Evolutionary conservation across 208 protist species (phyloP), one percentile per base, ranked within the genome.

Genomic region (Leishmania martiniquensis): DNA sequence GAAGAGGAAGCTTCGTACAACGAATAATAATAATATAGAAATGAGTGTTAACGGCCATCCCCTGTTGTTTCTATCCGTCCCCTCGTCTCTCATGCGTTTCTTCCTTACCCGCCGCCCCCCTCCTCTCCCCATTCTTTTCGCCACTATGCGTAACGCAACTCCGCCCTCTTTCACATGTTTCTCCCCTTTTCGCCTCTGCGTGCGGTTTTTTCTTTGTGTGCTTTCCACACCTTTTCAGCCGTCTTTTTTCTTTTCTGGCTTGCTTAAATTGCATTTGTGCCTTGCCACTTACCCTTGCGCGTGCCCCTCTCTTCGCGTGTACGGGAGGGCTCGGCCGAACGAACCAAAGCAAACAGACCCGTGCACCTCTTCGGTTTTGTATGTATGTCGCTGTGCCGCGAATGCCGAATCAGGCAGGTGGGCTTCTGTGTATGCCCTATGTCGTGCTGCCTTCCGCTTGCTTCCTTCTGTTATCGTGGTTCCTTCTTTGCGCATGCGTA

Each of bases 171-270:
- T 55, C 51, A 10, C 51, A 20, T 54, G 12, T 54, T 49, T 12
- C 5, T 12, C 5, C 45, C 49, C 5, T 54, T 12, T 22, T 22
- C 49, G 1, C 5, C 6, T 54, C 5, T 57, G 0, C n/a, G 3
- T 57, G 6, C 3, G 10, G 22, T 57, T 29, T 57, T 29, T 59
- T n/a, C 57, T 37, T 37, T 62, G 57, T 29, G 15, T 62, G n/a
- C 5, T 37, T 62, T 25, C 29, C 13, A n/a, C 57, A 37, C 15
- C 12, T 82, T 66, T 74, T 82, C 25, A 60, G 39, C 51, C 42
- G 45, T 57, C n/a, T 39, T 34, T 66, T 57, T 68, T 77, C 77
- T 29, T 81, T 78, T 71, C 79, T 62, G 42, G 39, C 55, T 72
- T 55, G 71, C 2, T 62, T 5, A 37, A 39, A 39, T 45, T 49